Evolutionary conservation across 1,139 yeast genomes (phyloP).

Genomic region (Trichomonascaceae sp.): DNA sequence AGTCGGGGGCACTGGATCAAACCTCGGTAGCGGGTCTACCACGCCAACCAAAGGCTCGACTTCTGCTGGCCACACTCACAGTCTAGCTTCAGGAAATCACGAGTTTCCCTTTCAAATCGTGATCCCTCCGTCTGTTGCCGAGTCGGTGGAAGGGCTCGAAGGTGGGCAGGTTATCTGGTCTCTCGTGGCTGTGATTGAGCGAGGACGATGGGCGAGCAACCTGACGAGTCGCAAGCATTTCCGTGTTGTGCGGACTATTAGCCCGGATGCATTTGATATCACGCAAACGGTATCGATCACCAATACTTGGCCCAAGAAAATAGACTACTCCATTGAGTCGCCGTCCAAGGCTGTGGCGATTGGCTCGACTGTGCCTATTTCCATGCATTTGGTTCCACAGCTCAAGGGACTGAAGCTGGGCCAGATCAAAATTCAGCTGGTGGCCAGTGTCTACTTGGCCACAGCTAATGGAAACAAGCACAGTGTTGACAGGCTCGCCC

Average conservation of each 20-base stretch:
- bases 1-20: slow-evolving; percentile 1
- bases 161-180: slow-evolving; percentile 72
- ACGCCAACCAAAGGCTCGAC: slow-evolving; percentile 1
- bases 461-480: slow-evolving; percentile 36
- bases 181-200: slow-evolving; percentile 67
- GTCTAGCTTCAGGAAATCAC: slow-evolving; percentile 61
- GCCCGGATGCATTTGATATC: slow-evolving; percentile 78
- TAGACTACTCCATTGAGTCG: slow-evolving; percentile 76
- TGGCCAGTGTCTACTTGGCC: slow-evolving; percentile 53
- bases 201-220: slow-evolving; percentile 62
- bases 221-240: slow-evolving; percentile 59
- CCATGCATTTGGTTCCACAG: slow-evolving; percentile 63
- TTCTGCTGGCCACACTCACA: slow-evolving; percentile 5
- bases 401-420: slow-evolving; percentile 73
- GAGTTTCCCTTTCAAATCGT: slow-evolving; percentile 82
- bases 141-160: slow-evolving; percentile 82
- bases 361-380: slow-evolving; percentile 65
- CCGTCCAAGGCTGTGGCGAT: slow-evolving; percentile 87
- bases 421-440: slow-evolving; percentile 47
- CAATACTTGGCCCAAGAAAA: slow-evolving; percentile 91
- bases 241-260: slow-evolving; percentile 75
- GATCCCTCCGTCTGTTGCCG: slow-evolving; percentile 75
- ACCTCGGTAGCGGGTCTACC: neutral
- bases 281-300: slow-evolving; percentile 90
- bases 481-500: slow-evolving; percentile 41